Percentiles rank a stretch among this genome's conserved stretches.
Evolutionary conservation across 805 yeast species (phyloP).

Genomic region (Priceomyces medius): DNA sequence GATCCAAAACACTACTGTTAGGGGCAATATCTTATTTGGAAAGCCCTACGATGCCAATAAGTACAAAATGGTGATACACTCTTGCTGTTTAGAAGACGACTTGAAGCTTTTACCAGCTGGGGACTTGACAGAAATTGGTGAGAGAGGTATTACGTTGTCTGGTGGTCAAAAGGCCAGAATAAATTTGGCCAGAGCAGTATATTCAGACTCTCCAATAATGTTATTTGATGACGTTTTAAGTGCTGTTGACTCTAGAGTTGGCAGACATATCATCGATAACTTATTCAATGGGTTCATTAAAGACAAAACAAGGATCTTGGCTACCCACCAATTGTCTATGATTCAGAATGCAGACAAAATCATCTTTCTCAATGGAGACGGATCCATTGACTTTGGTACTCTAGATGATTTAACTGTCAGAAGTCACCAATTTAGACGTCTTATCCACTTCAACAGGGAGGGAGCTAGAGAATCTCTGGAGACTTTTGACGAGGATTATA

Average conservation of each 20-base stretch:
- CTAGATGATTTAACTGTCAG: slow-evolving; percentile 27
- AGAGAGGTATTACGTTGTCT: slow-evolving; percentile 43
- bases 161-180: slow-evolving; percentile 49
- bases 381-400: slow-evolving; percentile 40
- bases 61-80: slow-evolving; percentile 30
- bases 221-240: slow-evolving; percentile 45
- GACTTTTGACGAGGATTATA: slow-evolving; percentile 29
- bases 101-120: slow-evolving; percentile 32
- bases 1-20: slow-evolving; percentile 44
- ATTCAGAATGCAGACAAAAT: slow-evolving; percentile 39
- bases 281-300: slow-evolving; percentile 34
- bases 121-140: slow-evolving; percentile 45
- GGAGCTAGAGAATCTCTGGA: slow-evolving; percentile 22
- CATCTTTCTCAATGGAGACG: slow-evolving; percentile 41
- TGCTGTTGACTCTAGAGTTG: slow-evolving; percentile 46
- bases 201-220: slow-evolving; percentile 31
- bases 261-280: slow-evolving; percentile 37
- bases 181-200: slow-evolving; percentile 44
- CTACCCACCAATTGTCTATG: slow-evolving; percentile 44
- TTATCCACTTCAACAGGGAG: slow-evolving; percentile 47
- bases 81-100: slow-evolving; percentile 43
- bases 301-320: slow-evolving; percentile 37
- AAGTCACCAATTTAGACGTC: slow-evolving; percentile 48
- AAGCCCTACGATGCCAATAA: slow-evolving; percentile 25
- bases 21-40: slow-evolving; percentile 41